Percentiles rank a stretch among this genome's conserved stretches.
These are phyloP conservation scores for Coemansia javaensis DNA, from an alignment of 192 early-diverging fungal species.

Conservation along the genomic window DNA sequence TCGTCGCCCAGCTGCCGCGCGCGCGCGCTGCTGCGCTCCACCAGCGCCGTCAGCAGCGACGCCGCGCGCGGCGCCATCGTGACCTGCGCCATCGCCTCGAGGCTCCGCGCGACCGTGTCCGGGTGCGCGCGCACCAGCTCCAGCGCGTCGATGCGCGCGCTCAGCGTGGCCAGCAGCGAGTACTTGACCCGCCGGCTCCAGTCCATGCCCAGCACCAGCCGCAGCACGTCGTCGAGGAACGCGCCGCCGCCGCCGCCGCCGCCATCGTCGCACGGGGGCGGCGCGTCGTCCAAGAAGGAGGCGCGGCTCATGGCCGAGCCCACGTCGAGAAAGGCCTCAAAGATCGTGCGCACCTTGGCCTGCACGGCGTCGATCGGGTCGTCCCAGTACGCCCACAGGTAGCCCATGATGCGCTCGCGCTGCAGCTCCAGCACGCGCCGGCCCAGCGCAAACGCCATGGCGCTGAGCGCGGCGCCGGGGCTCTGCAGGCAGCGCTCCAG, in stretches of 20 bases:
- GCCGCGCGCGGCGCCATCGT: conserved; percentile 52
- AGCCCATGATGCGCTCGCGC: conserved; percentile 60
- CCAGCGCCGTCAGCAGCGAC: conserved; percentile 38
- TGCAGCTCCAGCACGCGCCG: conserved; percentile 44
- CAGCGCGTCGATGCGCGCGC: conserved; percentile 39
- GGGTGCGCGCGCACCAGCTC: conserved; percentile 55
- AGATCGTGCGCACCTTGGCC: conserved; percentile 64
- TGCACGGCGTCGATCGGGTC: conserved; percentile 81
- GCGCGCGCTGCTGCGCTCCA: conserved; percentile 22
- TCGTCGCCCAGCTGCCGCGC: conserved; percentile 8
- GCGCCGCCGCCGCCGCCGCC: conserved; percentile 9
- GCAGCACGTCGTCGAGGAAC: conserved; percentile 60
- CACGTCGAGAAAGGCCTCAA: conserved; percentile 66
- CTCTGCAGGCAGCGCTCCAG: conserved; percentile 23
- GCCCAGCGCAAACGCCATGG: conserved; percentile 31
- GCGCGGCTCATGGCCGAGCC: conserved; percentile 41
- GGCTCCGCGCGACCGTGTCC: conserved; percentile 58
- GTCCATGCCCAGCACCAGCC: conserved; percentile 67
- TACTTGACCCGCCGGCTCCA: conserved; percentile 81
- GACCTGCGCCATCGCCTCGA: conserved; percentile 57
- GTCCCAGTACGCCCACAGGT: conserved; percentile 80
- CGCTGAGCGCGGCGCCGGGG: background rate
- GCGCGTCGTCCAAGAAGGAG: too few species aligned
- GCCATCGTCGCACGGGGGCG: background rate
- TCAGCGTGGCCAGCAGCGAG: conserved; percentile 63